Percentiles rank a stretch among this genome's conserved stretches.
Evolutionary conservation across 352 stramenopile genomes (phyloP).

Genomic region (Globisporangium lucens): DNA sequence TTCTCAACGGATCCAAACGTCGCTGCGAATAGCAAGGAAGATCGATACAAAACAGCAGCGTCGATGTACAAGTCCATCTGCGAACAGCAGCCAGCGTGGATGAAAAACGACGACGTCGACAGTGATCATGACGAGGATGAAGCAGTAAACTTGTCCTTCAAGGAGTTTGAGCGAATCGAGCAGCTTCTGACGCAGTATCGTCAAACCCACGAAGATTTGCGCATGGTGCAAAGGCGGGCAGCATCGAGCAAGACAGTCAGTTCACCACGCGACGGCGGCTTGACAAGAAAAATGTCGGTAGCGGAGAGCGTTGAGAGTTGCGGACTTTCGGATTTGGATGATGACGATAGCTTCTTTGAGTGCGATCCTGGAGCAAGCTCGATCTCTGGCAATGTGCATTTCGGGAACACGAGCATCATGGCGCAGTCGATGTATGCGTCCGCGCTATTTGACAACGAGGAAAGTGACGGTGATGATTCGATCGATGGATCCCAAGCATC

Average conservation of each 20-base stretch:
- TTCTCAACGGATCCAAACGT: constrained; percentile 34
- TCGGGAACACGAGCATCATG: constrained; percentile 50
- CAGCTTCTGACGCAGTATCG: constrained; percentile 78
- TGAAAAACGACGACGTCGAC: constrained; percentile 41
- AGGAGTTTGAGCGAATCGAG: constrained; percentile 85
- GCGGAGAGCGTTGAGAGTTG: constrained; percentile 80
- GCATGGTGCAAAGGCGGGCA: constrained; percentile 22
- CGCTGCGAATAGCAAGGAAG: constrained; percentile 15
- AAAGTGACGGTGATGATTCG: constrained; percentile 19
- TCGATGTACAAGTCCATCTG: constrained; percentile 80
- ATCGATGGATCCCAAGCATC: neutral
- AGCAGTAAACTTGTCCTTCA: constrained; percentile 61
- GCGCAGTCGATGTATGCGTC: constrained; percentile 84
- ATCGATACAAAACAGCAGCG: constrained; percentile 27
- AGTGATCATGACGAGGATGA: constrained; percentile 19
- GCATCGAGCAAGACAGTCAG: constrained; percentile 1
- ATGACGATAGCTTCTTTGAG: constrained; percentile 84
- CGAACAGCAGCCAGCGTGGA: constrained; percentile 56
- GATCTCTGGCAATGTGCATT: constrained; percentile 25
- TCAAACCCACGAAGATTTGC: constrained; percentile 66
- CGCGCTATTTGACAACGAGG: constrained; percentile 50
- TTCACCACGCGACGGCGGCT: constrained; percentile 12
- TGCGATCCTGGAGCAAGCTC: constrained; percentile 64
- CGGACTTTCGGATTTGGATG: constrained; percentile 80
- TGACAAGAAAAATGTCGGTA: constrained; percentile 51